phyloP scores from a whole-genome alignment of 1,284 basidiomycete genomes.

The Ceratobasidium sp. region DNA sequence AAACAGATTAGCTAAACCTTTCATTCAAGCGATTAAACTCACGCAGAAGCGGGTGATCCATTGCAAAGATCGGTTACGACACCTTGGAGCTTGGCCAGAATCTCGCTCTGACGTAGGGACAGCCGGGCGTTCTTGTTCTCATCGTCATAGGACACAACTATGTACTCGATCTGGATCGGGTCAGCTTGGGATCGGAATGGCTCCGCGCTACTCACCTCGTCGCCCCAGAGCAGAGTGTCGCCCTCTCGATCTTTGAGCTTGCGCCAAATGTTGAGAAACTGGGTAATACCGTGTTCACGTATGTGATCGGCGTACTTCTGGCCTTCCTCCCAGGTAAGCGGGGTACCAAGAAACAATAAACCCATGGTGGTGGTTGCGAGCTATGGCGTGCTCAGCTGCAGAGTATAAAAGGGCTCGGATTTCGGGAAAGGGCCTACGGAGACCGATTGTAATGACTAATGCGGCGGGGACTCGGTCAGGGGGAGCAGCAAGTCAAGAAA shows the following conservation, averaged over 20 bases:
- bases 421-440: neutral
- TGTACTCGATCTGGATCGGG: conserved; percentile 84
- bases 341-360: conserved; percentile 92
- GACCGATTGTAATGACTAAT: neutral
- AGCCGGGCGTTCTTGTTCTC: conserved; percentile 81
- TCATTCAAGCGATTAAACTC: no score
- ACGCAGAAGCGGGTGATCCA: conserved; percentile 34
- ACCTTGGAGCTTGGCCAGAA: conserved; percentile 74
- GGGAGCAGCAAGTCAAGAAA: neutral
- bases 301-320: conserved; percentile 90
- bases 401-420: neutral
- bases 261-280: conserved; percentile 94
- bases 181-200: neutral
- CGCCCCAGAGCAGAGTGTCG: conserved; percentile 97
- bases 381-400: neutral
- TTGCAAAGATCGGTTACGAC: conserved; percentile 38
- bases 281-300: conserved; percentile 89
- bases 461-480: no score
- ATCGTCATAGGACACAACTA: conserved; percentile 90
- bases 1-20: neutral
- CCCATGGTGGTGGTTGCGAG: conserved; percentile 67
- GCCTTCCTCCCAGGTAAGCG: conserved; percentile 90
- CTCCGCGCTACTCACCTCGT: conserved; percentile 74
- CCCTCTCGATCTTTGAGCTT: conserved; percentile 90
- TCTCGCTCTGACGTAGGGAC: conserved; percentile 92